phyloP scores from a whole-genome alignment of 208 protist species.

The Angomonas ambiguus region DNA sequence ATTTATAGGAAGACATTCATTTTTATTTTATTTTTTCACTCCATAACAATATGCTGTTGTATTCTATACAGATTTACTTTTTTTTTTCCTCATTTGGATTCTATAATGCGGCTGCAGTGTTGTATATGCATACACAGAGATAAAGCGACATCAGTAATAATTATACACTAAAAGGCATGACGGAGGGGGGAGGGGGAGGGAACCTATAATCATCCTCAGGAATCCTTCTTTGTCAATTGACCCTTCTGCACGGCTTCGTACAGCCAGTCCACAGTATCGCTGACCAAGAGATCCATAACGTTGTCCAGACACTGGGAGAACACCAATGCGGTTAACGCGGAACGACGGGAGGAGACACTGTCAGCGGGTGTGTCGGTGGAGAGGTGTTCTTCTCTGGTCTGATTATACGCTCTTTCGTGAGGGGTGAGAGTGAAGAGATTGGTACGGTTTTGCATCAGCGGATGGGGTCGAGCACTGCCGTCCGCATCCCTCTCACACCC shows the following conservation, averaged over 20 bases:
- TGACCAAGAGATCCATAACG: slow-evolving; percentile 47
- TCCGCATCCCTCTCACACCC: background rate
- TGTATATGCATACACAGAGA: too few relatives aligned
- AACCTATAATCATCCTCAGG: too few relatives aligned
- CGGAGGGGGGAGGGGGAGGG: too few relatives aligned
- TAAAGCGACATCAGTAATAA: too few relatives aligned
- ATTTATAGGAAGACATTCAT: too few relatives aligned
- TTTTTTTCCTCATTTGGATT: background rate
- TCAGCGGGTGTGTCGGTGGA: slow-evolving; percentile 10
- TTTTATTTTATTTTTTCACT: slow-evolving; percentile 7
- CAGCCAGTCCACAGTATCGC: slow-evolving; percentile 62
- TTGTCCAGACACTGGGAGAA: slow-evolving; percentile 61
- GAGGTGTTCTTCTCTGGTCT: slow-evolving; percentile 1
- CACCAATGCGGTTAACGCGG: slow-evolving; percentile 39
- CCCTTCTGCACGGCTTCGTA: background rate
- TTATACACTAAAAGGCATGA: too few relatives aligned
- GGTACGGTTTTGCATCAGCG: background rate
- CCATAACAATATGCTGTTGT: background rate
- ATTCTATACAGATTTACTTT: slow-evolving; percentile 7
- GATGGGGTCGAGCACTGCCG: background rate
- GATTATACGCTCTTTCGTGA: background rate
- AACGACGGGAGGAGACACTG: slow-evolving; percentile 35
- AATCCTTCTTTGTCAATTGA: background rate
- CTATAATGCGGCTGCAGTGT: too few relatives aligned
- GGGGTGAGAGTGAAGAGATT: background rate